Evolutionary conservation across 2,329 filamentous ascomycete genomes (phyloP).

Genomic region (Microcera coccophila): DNA sequence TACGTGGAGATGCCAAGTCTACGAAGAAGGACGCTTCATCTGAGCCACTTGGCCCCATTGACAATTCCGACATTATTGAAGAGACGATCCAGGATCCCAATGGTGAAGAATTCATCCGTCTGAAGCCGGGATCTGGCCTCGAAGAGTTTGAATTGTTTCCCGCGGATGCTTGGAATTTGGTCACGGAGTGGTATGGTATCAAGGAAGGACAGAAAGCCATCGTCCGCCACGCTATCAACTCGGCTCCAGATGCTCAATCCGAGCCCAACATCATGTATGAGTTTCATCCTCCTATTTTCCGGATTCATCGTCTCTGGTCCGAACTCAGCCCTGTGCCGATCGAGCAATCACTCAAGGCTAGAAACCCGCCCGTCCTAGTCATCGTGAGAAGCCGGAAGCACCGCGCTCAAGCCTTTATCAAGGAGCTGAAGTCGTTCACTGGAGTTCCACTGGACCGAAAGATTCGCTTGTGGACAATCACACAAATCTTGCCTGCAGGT

Average conservation of each 20-base stretch:
- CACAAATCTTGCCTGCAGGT: constrained; percentile 38
- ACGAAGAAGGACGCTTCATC: constrained; percentile 58
- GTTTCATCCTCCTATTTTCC: constrained; percentile 78
- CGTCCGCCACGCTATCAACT: constrained; percentile 73
- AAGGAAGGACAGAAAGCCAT: constrained; percentile 68
- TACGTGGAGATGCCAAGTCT: constrained; percentile 56
- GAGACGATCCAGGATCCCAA: constrained; percentile 51
- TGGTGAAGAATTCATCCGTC: constrained; percentile 61
- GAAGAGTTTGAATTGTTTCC: constrained; percentile 76
- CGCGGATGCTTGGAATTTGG: constrained; percentile 73
- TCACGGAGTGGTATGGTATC: constrained; percentile 79
- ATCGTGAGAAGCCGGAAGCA: constrained; percentile 69
- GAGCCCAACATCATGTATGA: constrained; percentile 73
- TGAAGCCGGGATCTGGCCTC: constrained; percentile 65
- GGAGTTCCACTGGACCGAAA: constrained; percentile 67
- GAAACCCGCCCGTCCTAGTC: constrained; percentile 57
- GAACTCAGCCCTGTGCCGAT: constrained; percentile 53
- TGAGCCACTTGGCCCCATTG: constrained; percentile 68
- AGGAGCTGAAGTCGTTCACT: constrained; percentile 64
- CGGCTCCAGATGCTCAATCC: constrained; percentile 53
- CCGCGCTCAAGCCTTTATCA: constrained; percentile 71
- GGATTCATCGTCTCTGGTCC: constrained; percentile 73
- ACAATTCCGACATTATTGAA: constrained; percentile 79
- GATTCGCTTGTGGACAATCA: constrained; percentile 71
- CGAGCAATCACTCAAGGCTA: constrained; percentile 58